Conservation (phyloP, 2,329 filamentous ascomycete species). For the Diaporthe capsici region DNA sequence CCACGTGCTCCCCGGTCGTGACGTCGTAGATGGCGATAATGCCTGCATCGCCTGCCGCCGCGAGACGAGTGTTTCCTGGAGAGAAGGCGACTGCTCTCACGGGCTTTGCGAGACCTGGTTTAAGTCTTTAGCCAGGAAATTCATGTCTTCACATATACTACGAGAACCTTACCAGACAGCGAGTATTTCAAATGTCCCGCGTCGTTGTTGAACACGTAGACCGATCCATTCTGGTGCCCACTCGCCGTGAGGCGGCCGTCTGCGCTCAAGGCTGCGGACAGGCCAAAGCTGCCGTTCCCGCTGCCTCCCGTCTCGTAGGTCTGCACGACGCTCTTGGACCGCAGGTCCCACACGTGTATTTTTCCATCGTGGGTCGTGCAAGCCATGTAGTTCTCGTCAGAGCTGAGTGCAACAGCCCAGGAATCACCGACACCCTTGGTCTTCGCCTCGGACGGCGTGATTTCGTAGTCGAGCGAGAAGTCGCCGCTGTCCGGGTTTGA, state of each 20-base stretch:
- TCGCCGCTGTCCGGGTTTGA: slow-evolving; percentile 71
- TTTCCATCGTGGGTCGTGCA: slow-evolving; percentile 89
- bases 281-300: slow-evolving; percentile 81
- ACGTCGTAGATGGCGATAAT: slow-evolving; percentile 95
- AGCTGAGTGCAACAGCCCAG: slow-evolving; percentile 90
- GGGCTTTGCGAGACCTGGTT: slow-evolving; percentile 83
- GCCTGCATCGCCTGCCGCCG: slow-evolving; percentile 89
- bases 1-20: slow-evolving; percentile 91
- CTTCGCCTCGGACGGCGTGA: slow-evolving; percentile 52
- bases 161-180: slow-evolving; percentile 74
- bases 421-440: slow-evolving; percentile 68
- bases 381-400: slow-evolving; percentile 87
- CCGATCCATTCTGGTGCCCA: slow-evolving; percentile 90
- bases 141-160: not conserved
- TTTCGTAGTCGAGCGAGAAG: slow-evolving; percentile 64
- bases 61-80: slow-evolving; percentile 85
- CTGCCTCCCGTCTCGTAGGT: slow-evolving; percentile 82
- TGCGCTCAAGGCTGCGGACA: slow-evolving; percentile 83
- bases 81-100: slow-evolving; percentile 91
- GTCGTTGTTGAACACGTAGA: slow-evolving; percentile 97
- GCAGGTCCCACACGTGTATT: slow-evolving; percentile 88
- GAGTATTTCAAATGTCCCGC: slow-evolving; percentile 89
- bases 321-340: slow-evolving; percentile 64
- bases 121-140: not conserved
- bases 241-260: slow-evolving; percentile 91